These are phyloP conservation scores for Sporothrix dimorphospora DNA, from an alignment of 2,329 filamentous ascomycete species.

Conservation along the genomic window DNA sequence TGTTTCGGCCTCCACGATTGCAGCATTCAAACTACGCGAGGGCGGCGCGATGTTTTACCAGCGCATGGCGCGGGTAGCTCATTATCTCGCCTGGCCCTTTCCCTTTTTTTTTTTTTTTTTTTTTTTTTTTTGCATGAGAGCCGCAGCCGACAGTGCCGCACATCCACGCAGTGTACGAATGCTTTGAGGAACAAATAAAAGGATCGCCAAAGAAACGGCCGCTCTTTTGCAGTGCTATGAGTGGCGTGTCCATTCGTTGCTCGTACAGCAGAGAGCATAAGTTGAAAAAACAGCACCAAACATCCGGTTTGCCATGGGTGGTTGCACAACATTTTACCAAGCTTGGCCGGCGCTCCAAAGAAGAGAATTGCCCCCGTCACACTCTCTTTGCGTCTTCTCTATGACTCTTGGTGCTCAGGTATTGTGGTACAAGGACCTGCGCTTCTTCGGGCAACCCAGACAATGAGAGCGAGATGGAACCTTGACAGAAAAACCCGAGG, in stretches of 20 bases:
- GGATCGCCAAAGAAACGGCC: neutral
- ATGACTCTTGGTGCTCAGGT: neutral
- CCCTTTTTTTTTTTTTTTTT: no score
- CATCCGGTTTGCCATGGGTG: neutral
- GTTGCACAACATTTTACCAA: neutral
- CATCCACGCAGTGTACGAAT: neutral
- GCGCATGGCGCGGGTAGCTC: constrained; percentile 27
- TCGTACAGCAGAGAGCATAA: neutral
- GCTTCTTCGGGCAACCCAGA: neutral
- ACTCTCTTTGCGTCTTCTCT: neutral
- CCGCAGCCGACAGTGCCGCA: neutral
- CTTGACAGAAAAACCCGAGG: constrained; percentile 37
- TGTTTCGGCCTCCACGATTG: neutral
- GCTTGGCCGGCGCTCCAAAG: neutral
- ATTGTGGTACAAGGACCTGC: neutral
- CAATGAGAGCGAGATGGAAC: neutral
- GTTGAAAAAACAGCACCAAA: constrained; percentile 4
- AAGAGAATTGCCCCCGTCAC: neutral
- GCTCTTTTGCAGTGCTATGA: neutral
- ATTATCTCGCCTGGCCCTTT: neutral
- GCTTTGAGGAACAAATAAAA: neutral
- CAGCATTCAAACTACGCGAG: neutral
- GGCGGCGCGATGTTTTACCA: neutral
- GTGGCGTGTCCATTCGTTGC: neutral
- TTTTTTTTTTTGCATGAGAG: neutral